Conservation (phyloP, 495 filamentous ascomycete genomes). For the Hypoxylon fuscum region DNA sequence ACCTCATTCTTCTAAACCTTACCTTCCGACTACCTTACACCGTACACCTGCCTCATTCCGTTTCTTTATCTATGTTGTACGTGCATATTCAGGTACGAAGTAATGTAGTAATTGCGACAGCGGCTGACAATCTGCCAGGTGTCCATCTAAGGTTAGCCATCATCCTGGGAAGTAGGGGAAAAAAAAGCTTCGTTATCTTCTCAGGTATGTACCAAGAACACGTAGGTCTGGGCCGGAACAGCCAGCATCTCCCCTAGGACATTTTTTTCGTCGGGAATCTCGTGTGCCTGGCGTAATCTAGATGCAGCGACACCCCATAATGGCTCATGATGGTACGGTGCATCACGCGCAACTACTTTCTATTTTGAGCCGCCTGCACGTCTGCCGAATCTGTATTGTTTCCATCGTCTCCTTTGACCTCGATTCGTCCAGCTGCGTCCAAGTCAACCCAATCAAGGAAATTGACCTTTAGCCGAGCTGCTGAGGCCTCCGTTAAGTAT, state of each 20-base stretch:
- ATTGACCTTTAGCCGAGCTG: slow-evolving; percentile 35
- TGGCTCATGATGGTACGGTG: slow-evolving; percentile 8
- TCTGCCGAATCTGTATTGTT: slow-evolving; percentile 13
- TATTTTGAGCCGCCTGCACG: slow-evolving; percentile 37
- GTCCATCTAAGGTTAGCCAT: background rate
- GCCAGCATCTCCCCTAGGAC: background rate
- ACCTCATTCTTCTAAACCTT: no score
- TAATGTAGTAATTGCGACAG: slow-evolving; percentile 24
- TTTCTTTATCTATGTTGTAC: slow-evolving; percentile 12
- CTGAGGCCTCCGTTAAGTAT: slow-evolving; percentile 10
- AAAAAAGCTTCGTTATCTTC: background rate
- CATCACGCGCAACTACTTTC: slow-evolving; percentile 38
- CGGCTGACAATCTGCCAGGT: slow-evolving; percentile 34
- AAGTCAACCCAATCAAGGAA: slow-evolving; percentile 26
- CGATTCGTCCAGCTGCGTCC: slow-evolving; percentile 21
- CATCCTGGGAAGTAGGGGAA: background rate
- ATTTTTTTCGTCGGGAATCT: slow-evolving; percentile 12
- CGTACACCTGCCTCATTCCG: slow-evolving; percentile 7
- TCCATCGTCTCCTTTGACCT: slow-evolving; percentile 5
- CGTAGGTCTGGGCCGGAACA: slow-evolving; percentile 19
- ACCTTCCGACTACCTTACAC: no score
- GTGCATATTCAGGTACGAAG: slow-evolving; percentile 38
- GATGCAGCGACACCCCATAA: slow-evolving; percentile 26
- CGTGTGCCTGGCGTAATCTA: slow-evolving; percentile 31
- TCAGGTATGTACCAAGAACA: slow-evolving; percentile 20